Evolutionary conservation across 331 rosid species (phyloP), one percentile per base, ranked within the genome.

Genomic region (Erythrophleum ivorense): DNA sequence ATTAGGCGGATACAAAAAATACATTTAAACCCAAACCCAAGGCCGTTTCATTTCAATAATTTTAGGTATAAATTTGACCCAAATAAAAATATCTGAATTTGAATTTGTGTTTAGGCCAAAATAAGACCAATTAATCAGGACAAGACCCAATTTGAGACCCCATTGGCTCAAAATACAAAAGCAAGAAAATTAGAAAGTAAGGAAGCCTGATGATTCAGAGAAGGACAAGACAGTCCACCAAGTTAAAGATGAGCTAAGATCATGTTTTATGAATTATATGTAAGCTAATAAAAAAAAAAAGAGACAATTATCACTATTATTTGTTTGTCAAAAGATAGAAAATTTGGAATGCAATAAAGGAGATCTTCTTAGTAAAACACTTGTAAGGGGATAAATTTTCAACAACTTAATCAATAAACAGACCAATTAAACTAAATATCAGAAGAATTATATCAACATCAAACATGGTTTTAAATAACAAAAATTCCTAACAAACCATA

Each of bases 191-290:
- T 55, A 62, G 55, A 84, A 67, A 73, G 75, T 29, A 80, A 55
- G 78, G 68, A 77, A 40, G 64, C 54, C 82, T 67, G 19, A 84
- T 73, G 63, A 81, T 83, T 84, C 72, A 71, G 46, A 49, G 84
- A 58, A 83, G 74, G 92, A 82, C 83, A 88, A 84, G 84, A 88
- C 86, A 76, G 19, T 76, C 80, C 87, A 86, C 67, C 77, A 79
- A 86, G 95, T 91, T 87, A 94, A 90, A 88, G 84, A 86, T 85
- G 78, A 78, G 81, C 86, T 64, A 72, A 78, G 87, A 87, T 89
- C 81, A 73, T 82, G 62, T 86, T 80, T 49, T 16, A 57, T 46
- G 21, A 29, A 83, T 19, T 12, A 57, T 46, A 16, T 41, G 78
- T 33, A 64, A 74, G 31, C 68, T 71, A 62, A 38, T 12, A 24